Evolutionary conservation across 139 green algal species (phyloP), one percentile per base, ranked within the genome.

Genomic region (Pseudopediastrum boryanum): DNA sequence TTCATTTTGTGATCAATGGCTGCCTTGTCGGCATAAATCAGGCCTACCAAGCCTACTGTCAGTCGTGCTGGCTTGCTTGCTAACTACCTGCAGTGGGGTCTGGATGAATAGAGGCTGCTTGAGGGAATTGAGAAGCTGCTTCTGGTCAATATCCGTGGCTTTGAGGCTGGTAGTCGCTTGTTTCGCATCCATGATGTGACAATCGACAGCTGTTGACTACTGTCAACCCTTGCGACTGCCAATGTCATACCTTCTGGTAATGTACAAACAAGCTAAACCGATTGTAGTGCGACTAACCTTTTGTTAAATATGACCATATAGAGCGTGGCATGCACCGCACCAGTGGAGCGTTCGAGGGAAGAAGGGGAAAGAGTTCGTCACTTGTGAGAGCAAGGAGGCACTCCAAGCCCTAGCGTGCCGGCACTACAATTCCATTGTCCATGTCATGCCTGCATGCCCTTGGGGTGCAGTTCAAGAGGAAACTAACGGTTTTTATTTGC

Each of bases 71-170:
- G 31, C 43, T 64, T 62, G 0, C 73, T 44, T 0, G 65, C 56
- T 63, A 81, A 76, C 51, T 23, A 29, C 76, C 68, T 89, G 86
- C 8, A 90, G 83, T 0, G 86, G 86, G 0, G 81, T 88, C 72
- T 90, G 86, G 4, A 90, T 77, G 50, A 90, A 77, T 52, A 90
- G 73, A 12, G 84, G 73, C 61, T 86, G 70, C 70, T 79, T 72
- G 10, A 85, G 35, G 2, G 80, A 76, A 36, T 82, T 85, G 0
- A 79, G 19, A 25, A 89, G 83, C 73, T 86, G 79, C 39, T 72
- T 65, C 41, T 82, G 77, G 51, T 84, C 83, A 58, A 16, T n/a
- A 16, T n/a, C 19, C 21, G 48, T 58, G 19, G 21, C 48, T n/a
- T 58, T n/a, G 16, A n/a, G 48, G 21, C 48, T 16, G 19, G 16